Percentiles rank a stretch among this genome's conserved stretches.
Conservation (phyloP, 2,329 filamentous ascomycete genomes). For the Aureobasidium melanogenum region DNA sequence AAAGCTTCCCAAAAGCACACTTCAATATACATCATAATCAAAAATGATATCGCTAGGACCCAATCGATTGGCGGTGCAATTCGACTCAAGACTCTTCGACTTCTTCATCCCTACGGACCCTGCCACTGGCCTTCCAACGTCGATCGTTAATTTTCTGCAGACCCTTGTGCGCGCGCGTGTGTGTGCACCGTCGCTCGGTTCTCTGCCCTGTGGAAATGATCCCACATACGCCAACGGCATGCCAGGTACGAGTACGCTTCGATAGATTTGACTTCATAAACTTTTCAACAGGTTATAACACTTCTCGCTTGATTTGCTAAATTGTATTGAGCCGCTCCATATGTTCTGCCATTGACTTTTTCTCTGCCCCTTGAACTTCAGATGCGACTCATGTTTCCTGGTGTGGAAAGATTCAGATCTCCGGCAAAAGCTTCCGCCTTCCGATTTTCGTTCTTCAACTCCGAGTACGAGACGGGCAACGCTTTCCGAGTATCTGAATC, state of each 20-base stretch:
- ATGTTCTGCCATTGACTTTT: not conserved
- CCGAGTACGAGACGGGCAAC: not conserved
- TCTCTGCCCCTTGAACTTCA: not conserved
- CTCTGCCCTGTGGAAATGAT: conserved; percentile 10
- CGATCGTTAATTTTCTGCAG: conserved; percentile 10
- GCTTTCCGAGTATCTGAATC: not conserved
- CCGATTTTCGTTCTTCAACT: not conserved
- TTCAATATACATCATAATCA: conserved; percentile 2
- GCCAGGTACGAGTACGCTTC: not conserved
- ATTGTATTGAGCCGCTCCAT: not conserved
- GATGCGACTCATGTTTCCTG: not conserved
- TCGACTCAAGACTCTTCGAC: not conserved
- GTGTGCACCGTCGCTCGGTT: conserved; percentile 6
- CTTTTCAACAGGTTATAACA: conserved; percentile 5
- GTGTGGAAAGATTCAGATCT: not conserved
- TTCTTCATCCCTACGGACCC: conserved; percentile 9
- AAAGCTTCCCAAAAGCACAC: conserved; percentile 3
- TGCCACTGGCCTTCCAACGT: not conserved
- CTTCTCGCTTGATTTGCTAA: not conserved
- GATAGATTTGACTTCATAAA: not conserved
- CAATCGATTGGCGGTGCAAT: not conserved
- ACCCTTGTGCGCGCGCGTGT: conserved; percentile 1
- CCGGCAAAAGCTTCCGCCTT: conserved; percentile 1
- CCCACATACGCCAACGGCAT: not conserved
- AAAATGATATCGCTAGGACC: not conserved